Base-by-base conservation (phyloP, 148 eudicot species). In the Polygonum maritimum region DNA sequence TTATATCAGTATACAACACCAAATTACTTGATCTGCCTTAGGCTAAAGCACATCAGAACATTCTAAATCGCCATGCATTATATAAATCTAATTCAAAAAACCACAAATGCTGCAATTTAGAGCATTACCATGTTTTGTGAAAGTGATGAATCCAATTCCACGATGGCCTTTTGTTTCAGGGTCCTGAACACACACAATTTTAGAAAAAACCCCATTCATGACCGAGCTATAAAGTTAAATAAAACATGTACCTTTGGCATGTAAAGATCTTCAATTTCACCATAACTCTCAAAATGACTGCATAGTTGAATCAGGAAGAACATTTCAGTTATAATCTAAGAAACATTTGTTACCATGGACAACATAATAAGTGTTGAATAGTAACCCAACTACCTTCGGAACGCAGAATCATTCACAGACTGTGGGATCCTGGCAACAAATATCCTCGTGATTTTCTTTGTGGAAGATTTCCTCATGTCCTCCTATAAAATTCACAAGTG, bases 81-180 rank as follows among this genome's bases (percentile, higher is more conserved):
- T 12, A 31, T 63, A 33, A 31, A 33, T 3, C 8, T 62, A 31
- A 31, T 11, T 26, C 3, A 12, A 62, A 63, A 63, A 63, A 63
- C 31, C 31, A 9, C 69, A 63, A 11, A 33, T 14, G 69, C 41
- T 13, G 8, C 21, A 67, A 15, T 67, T 67, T 13, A 72, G 49
- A 44, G 2, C 60, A 13, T 77, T 78, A 92, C 99, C 99, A 54
- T 98, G 82, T 87, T 79, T 92, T 36, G 88, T 90, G 76, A 92
- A 96, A 78, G 99, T 96, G 62, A 92, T 87, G 82, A 96, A 96
- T 10, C 99, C 99, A 84, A 96, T 96, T 77, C 99, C 99, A 75
- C 99, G 99, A 82, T 96, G 99, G 39, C 87, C 96, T 86, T 89
- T 96, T 72, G 92, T 88, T 70, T 81, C 75, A 76, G 93, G 98